Evolutionary conservation across 805 yeast species (phyloP).

Genomic region (Pichia pseudocactophila): DNA sequence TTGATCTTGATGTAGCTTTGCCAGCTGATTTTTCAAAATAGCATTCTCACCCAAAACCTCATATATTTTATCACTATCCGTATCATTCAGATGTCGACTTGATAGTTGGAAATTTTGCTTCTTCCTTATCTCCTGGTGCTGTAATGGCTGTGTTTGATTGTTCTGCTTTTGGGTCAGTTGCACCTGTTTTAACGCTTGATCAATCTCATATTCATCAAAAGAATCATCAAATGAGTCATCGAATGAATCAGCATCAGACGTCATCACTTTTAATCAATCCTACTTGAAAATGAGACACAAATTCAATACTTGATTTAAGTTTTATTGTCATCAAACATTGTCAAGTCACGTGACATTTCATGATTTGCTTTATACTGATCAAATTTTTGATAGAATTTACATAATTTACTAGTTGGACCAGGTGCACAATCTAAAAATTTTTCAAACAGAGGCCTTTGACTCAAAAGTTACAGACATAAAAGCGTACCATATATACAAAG

Average conservation of each 20-base stretch:
- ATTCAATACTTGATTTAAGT: too few relatives aligned
- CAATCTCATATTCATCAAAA: constrained; percentile 27
- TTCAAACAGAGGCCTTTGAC: background rate
- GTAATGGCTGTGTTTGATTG: background rate
- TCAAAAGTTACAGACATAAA: background rate
- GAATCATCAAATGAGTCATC: constrained; percentile 18
- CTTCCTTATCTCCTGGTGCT: too few relatives aligned
- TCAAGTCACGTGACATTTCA: too few relatives aligned
- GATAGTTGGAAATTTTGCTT: too few relatives aligned
- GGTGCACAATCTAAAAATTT: background rate
- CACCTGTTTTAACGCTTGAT: constrained; percentile 12
- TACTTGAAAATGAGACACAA: too few relatives aligned
- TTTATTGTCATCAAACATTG: too few relatives aligned
- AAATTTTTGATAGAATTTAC: too few relatives aligned
- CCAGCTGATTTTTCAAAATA: constrained; percentile 58
- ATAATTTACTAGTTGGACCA: too few relatives aligned
- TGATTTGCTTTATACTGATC: too few relatives aligned
- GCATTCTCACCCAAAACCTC: constrained; percentile 75
- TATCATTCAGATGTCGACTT: too few relatives aligned
- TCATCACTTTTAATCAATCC: too few relatives aligned
- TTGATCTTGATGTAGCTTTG: constrained; percentile 33
- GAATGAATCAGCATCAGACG: background rate
- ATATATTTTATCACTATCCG: constrained; percentile 24
- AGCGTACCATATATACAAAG: background rate
- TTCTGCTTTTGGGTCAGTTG: background rate